Base-by-base conservation (phyloP, 176 grass and related monocot genomes). In the Neostapfia colusana region DNA sequence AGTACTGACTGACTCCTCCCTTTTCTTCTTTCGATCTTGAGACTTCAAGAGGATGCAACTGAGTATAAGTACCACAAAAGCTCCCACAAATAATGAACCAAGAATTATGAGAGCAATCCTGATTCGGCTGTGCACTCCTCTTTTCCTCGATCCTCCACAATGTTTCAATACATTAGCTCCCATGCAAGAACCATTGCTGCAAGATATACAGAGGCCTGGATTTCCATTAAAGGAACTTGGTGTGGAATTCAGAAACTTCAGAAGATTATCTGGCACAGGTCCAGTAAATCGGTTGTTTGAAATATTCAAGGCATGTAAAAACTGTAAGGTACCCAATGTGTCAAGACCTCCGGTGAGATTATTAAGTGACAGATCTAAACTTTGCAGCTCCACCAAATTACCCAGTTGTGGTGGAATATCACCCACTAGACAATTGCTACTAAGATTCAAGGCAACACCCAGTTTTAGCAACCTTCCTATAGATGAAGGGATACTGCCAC, bases 291-390 rank as follows among this genome's bases (percentile, higher is more conserved):
- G 51, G 48, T 96, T 96, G 60, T 88, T 83, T 45, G 93, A 96
- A 81, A 96, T 49, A 85, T 96, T 89, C 36, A 92, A 27, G 7
- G 21, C 24, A 39, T 85, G 42, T 63, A 96, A 81, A 26, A 65
- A 78, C 7, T 39, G 70, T 49, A 96, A 84, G 75, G 49, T 79
- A 67, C 61, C 27, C 43, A 96, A 73, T 63, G 79, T n/a, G 0
- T 6, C 81, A 24, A 96, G 63, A 35, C 48, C 75, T 78, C 93
- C 87, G 0, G 87, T 77, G 24, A 96, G 84, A 77, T 83, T 88
- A 68, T 96, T 96, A 65, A 24, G 41, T 72, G 89, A 96, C n/a
- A 96, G 80, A 85, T 96, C 93, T 72, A 96, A 86, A 74, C 72
- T 88, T 74, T 75, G 55, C 26, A 96, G 77, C 25, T 35, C 77